These are phyloP conservation scores for Colletotrichum liriopes DNA, from an alignment of 2,329 filamentous ascomycete genomes.

Conservation along the genomic window DNA sequence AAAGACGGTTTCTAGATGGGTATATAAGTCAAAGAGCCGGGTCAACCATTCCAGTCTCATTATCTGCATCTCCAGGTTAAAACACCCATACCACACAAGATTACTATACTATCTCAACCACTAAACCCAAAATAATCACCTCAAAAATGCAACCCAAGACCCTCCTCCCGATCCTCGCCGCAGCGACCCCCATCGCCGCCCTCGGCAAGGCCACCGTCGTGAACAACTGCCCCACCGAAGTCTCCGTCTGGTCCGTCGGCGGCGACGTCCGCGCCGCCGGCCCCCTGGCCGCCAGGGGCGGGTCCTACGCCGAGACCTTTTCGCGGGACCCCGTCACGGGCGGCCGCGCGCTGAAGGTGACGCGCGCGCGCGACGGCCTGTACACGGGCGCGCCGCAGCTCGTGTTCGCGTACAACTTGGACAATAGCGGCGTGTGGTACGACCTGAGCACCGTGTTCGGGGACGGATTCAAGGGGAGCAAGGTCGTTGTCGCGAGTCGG, in stretches of 20 bases:
- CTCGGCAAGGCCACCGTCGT: slow-evolving; percentile 54
- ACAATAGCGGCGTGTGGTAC: slow-evolving; percentile 54
- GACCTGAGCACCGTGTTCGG: slow-evolving; percentile 59
- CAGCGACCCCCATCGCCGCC: slow-evolving; percentile 46
- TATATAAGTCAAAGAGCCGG: neutral
- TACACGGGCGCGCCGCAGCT: slow-evolving; percentile 58
- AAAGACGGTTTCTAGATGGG: neutral
- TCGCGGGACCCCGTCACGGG: slow-evolving; percentile 54
- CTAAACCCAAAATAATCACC: neutral
- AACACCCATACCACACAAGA: no score
- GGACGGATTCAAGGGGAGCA: slow-evolving; percentile 54
- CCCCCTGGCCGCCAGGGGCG: slow-evolving; percentile 48
- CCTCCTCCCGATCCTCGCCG: slow-evolving; percentile 44
- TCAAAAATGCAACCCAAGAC: slow-evolving; percentile 32
- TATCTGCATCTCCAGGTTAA: neutral
- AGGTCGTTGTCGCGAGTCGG: slow-evolving; percentile 51
- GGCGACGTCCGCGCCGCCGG: slow-evolving; percentile 47
- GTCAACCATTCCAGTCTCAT: neutral
- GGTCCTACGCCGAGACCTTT: slow-evolving; percentile 53
- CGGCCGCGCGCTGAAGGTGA: slow-evolving; percentile 58
- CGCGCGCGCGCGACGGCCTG: slow-evolving; percentile 53
- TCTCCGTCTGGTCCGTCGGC: slow-evolving; percentile 60
- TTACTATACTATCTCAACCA: neutral
- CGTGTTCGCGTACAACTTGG: slow-evolving; percentile 58
- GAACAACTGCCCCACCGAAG: slow-evolving; percentile 55